phyloP scores from a whole-genome alignment of 345 rosid species.

The Pelargonium nanum region DNA sequence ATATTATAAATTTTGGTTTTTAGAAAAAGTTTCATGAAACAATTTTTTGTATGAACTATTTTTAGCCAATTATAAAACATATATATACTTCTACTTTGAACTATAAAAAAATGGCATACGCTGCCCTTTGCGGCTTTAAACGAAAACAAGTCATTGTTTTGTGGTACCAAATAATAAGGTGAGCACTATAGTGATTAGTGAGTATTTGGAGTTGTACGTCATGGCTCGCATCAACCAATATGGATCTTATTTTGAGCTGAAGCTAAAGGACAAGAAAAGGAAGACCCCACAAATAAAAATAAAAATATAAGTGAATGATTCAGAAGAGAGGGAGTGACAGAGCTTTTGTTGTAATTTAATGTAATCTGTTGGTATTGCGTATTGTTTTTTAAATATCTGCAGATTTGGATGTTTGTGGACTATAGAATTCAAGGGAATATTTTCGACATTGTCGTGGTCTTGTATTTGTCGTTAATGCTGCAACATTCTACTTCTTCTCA shows the following conservation, averaged over 20 bases:
- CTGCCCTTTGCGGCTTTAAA: too few relatives aligned
- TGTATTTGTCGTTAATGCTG: constrained; percentile 45
- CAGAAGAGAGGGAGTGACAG: constrained; percentile 27
- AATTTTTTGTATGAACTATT: too few relatives aligned
- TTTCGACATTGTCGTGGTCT: constrained; percentile 42
- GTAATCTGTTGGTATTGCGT: constrained; percentile 9
- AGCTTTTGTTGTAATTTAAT: constrained; percentile 13
- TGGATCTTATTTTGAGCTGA: not conserved
- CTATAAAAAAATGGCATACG: too few relatives aligned
- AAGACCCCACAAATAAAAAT: too few relatives aligned
- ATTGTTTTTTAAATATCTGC: constrained; percentile 14
- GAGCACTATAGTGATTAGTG: too few relatives aligned
- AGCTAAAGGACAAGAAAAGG: too few relatives aligned
- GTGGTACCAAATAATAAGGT: too few relatives aligned
- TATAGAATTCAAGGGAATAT: constrained; percentile 20
- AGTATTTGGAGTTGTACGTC: not conserved
- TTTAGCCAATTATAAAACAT: too few relatives aligned
- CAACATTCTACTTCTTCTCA: constrained; percentile 41
- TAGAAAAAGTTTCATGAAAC: too few relatives aligned
- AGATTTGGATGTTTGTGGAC: constrained; percentile 34
- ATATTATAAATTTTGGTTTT: too few relatives aligned
- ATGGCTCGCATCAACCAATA: constrained; percentile 15
- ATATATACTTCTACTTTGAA: too few relatives aligned
- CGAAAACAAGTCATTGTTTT: too few relatives aligned
- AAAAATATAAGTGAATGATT: constrained; percentile 24